Conservation (phyloP, 208 protist species). For the Trypanosoma caninum region DNA sequence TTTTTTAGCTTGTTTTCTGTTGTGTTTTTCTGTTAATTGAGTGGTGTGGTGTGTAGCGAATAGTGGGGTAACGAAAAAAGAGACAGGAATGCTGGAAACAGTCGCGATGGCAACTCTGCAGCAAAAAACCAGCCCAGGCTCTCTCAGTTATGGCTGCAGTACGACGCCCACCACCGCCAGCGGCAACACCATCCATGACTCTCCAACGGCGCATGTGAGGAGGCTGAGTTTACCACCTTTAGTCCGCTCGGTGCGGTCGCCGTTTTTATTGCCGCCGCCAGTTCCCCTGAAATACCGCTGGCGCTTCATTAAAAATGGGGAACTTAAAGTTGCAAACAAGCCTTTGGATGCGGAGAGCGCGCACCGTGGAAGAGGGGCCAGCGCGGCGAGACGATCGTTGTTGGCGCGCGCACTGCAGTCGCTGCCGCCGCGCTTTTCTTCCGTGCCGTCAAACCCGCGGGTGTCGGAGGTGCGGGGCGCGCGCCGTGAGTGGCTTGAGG, state of each 20-base stretch:
- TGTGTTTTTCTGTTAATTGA: not conserved
- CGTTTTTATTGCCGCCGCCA: not conserved
- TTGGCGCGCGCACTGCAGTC: not conserved
- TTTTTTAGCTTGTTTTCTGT: not conserved
- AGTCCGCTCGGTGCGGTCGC: not conserved
- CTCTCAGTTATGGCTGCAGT: too few species aligned
- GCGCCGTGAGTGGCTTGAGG: slow-evolving; percentile 4
- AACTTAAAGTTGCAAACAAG: not conserved
- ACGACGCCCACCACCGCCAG: too few species aligned
- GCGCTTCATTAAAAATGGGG: slow-evolving; percentile 15
- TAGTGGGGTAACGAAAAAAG: too few species aligned
- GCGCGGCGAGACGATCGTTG: not conserved
- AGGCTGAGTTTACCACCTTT: not conserved
- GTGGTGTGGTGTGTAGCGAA: too few species aligned
- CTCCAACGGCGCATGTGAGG: not conserved
- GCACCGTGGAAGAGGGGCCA: not conserved
- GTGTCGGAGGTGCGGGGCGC: slow-evolving; percentile 3
- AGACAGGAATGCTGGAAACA: too few species aligned
- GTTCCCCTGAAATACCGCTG: slow-evolving; percentile 13
- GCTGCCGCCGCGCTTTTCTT: too few species aligned
- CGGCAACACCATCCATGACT: not conserved
- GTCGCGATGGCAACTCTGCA: too few species aligned
- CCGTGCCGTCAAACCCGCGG: not conserved
- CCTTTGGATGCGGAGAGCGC: not conserved
- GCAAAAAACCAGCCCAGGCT: too few species aligned